A percentile compares a stretch with the other conserved stretches of the same genome.
phyloP scores from a whole-genome alignment of 108 stramenopile genomes.

The Conticribra weissflogii region DNA sequence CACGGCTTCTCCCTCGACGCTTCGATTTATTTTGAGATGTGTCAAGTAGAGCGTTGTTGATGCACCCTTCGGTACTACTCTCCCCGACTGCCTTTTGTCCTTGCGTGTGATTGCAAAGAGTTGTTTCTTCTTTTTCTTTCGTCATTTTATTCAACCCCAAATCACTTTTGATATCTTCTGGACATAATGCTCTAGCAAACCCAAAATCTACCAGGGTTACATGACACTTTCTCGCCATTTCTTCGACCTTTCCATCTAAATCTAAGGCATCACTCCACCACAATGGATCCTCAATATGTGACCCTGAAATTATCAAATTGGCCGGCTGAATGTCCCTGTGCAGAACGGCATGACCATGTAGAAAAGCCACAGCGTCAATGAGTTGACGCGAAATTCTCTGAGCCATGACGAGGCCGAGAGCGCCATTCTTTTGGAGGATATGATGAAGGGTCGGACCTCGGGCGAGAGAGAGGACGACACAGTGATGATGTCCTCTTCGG shows the following conservation, averaged over 20 bases:
- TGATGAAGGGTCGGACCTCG: constrained; percentile 73
- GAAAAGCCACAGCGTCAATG: constrained; percentile 73
- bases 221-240: constrained; percentile 56
- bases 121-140: constrained; percentile 8
- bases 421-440: constrained; percentile 76
- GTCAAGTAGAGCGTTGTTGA: constrained; percentile 4
- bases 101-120: background rate
- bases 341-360: constrained; percentile 84
- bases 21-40: background rate
- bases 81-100: constrained; percentile 1
- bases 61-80: background rate
- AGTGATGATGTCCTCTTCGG: too few species aligned
- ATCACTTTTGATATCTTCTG: constrained; percentile 41
- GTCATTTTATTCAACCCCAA: constrained; percentile 23
- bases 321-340: constrained; percentile 90
- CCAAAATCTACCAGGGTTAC: constrained; percentile 87
- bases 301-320: constrained; percentile 57
- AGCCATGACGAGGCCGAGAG: constrained; percentile 71
- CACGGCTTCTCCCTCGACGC: constrained; percentile 30
- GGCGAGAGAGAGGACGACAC: constrained; percentile 30
- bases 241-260: constrained; percentile 46
- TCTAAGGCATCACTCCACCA: constrained; percentile 80
- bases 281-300: constrained; percentile 33
- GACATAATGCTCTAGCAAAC: constrained; percentile 76
- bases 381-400: constrained; percentile 72